phyloP scores from a whole-genome alignment of 164 flowering plant species.

The Magnolia sinica region DNA sequence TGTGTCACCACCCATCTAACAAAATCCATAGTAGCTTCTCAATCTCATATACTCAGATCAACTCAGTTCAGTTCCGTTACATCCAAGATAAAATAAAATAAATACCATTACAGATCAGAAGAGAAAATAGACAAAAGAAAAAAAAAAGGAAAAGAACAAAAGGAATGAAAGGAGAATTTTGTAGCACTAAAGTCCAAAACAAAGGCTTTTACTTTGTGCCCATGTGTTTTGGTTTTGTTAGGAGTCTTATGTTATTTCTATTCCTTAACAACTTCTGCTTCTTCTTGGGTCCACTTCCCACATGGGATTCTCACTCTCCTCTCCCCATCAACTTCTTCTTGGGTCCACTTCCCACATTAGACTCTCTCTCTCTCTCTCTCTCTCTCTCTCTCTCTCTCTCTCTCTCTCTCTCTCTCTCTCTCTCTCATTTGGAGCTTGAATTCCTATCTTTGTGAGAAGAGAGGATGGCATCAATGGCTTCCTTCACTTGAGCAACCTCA shows the following conservation, averaged over 20 bases:
- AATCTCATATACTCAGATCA: neutral
- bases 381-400: no score
- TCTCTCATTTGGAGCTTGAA: constrained; percentile 42
- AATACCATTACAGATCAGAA: neutral
- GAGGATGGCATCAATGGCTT: constrained; percentile 90
- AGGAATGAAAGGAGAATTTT: neutral
- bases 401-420: neutral
- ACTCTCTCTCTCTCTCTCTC: no score
- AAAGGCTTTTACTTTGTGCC: constrained; percentile 7
- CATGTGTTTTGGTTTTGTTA: neutral
- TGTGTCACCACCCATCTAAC: neutral
- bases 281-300: neutral
- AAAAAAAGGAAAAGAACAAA: neutral
- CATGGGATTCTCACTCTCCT: neutral
- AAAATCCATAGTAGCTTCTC: neutral
- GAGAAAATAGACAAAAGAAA: neutral
- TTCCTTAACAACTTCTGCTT: neutral
- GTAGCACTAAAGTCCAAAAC: constrained; percentile 14
- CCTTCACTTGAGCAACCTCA: constrained; percentile 84
- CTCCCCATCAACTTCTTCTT: neutral
- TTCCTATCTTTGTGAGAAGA: constrained; percentile 58
- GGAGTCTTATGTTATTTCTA: neutral
- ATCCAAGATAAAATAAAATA: neutral
- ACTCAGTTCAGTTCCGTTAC: constrained; percentile 9
- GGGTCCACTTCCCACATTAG: neutral